These are phyloP conservation scores for Suhomyces sp. DNA, from an alignment of 805 yeast species.

Conservation along the genomic window DNA sequence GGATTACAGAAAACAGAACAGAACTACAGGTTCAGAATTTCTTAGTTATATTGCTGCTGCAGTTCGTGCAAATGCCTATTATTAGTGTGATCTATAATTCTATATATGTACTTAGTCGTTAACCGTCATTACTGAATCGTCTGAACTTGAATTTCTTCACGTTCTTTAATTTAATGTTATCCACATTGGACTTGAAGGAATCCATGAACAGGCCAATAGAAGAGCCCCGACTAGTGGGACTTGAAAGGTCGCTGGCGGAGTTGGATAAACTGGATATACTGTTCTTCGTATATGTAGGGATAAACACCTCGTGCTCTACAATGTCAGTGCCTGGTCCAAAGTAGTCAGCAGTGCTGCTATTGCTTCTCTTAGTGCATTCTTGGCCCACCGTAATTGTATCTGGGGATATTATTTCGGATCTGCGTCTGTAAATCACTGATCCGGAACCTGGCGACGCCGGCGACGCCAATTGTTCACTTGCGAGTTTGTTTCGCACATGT, in stretches of 20 bases:
- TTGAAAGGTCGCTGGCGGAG: constrained; percentile 3
- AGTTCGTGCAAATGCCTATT: neutral
- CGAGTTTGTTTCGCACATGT: constrained; percentile 13
- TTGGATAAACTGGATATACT: constrained; percentile 6
- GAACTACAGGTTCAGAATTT: no score
- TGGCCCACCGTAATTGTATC: constrained; percentile 6
- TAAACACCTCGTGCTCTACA: neutral
- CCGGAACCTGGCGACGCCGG: constrained; percentile 1
- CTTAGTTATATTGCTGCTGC: no score
- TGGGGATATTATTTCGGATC: constrained; percentile 21
- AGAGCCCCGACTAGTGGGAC: constrained; percentile 23
- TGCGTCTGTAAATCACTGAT: constrained; percentile 13
- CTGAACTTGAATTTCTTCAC: constrained; percentile 31
- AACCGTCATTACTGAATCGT: constrained; percentile 24
- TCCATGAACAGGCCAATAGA: constrained; percentile 33
- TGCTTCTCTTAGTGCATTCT: neutral
- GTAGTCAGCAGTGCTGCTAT: constrained; percentile 1
- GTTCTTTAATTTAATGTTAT: constrained; percentile 25
- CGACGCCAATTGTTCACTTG: constrained; percentile 1
- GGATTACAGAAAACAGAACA: no score
- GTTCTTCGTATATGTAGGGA: constrained; percentile 6
- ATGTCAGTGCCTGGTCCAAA: neutral
- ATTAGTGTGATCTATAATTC: neutral
- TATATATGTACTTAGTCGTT: neutral
- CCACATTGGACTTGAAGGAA: constrained; percentile 21